Percentiles rank a stretch among this genome's conserved stretches.
phyloP scores from a whole-genome alignment of 2,329 filamentous ascomycete genomes.

The Beauveria brongniartii region DNA sequence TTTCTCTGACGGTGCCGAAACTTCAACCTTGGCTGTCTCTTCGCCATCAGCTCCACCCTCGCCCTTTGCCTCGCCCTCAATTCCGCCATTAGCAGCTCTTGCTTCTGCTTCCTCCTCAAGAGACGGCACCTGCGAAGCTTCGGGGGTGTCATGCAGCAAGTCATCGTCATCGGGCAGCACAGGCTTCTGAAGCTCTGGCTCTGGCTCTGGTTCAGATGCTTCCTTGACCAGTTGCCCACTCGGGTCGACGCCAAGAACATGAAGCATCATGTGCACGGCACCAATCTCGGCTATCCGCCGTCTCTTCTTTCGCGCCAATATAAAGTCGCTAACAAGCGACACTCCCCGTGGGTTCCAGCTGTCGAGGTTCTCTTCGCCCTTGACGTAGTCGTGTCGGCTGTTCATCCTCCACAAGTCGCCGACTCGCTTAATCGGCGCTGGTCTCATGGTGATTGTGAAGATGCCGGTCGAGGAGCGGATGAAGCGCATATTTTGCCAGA shows the following conservation, averaged over 20 bases:
- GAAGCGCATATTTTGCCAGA: conserved; percentile 79
- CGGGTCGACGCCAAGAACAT: conserved; percentile 44
- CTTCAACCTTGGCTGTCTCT: conserved; percentile 16
- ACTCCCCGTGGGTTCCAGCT: conserved; percentile 87
- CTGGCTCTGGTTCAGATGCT: conserved; percentile 25
- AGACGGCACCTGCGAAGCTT: conserved; percentile 38
- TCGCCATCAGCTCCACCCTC: conserved; percentile 17
- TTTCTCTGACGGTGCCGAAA: conserved; percentile 14
- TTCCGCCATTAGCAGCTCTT: conserved; percentile 14
- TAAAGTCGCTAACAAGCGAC: conserved; percentile 82
- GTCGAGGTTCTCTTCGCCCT: conserved; percentile 80
- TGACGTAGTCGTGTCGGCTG: conserved; percentile 90
- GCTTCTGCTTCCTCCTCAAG: conserved; percentile 22
- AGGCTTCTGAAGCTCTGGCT: conserved; percentile 27
- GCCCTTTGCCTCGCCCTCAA: conserved; percentile 14
- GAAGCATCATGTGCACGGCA: conserved; percentile 59
- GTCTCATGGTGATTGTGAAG: conserved; percentile 79
- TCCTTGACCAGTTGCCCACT: conserved; percentile 23
- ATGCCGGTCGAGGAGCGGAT: conserved; percentile 81
- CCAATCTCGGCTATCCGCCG: conserved; percentile 73
- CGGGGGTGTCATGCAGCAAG: conserved; percentile 49
- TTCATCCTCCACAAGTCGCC: conserved; percentile 96
- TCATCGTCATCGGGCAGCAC: conserved; percentile 48
- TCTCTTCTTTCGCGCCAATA: conserved; percentile 65
- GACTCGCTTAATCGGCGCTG: conserved; percentile 81